Base-by-base conservation (phyloP, 352 stramenopile genomes). In the Globisporangium barbulae region DNA sequence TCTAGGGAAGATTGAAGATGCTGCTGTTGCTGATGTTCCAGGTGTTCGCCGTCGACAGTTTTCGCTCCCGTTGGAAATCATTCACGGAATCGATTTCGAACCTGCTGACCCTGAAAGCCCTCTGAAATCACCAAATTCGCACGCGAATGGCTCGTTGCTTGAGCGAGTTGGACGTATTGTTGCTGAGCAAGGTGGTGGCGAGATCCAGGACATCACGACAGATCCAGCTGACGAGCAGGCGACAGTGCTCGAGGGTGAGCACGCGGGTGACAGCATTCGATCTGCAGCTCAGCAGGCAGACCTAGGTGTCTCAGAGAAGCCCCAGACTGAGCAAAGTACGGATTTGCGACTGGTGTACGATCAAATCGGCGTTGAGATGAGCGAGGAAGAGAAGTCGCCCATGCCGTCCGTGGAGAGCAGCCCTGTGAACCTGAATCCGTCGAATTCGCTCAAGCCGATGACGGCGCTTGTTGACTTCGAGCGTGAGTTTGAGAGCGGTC, bases 191-290 rank as follows among this genome's bases (percentile, higher is more conserved):
- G 68, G 82, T 39, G 83, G 83, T 13, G 85, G 85, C 21, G 85
- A 93, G 59, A 93, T 93, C 60, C 76, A 72, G 60, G 85, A 93
- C 41, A 93, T 93, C 62, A 93, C 85, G 8, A 78, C 69, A 0
- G 84, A 93, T 53, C 17, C 37, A 33, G 44, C 55, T 13, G 70
- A 77, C 17, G 52, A 70, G 7, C 35, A 54, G 21, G 10, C 52
- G 2, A 70, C 65, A n/a, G 35, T 28, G 15, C 9, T 72, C 41
- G 8, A 73, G 67, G 53, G 60, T 19, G 55, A 59, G 1, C 63
- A 69, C 17, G 50, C 10, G 39, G 44, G 44, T n/a, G 66, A 72
- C 5, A 73, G 66, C 2, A 53, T n/a, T 47, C 35, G 22, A 5
- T 59, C 64, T 25, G 65, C 62, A 22, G 22, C 39, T 44, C 66